Evolutionary conservation across 768 basidiomycete species (phyloP).

Genomic region (Lyophyllum shimeji): DNA sequence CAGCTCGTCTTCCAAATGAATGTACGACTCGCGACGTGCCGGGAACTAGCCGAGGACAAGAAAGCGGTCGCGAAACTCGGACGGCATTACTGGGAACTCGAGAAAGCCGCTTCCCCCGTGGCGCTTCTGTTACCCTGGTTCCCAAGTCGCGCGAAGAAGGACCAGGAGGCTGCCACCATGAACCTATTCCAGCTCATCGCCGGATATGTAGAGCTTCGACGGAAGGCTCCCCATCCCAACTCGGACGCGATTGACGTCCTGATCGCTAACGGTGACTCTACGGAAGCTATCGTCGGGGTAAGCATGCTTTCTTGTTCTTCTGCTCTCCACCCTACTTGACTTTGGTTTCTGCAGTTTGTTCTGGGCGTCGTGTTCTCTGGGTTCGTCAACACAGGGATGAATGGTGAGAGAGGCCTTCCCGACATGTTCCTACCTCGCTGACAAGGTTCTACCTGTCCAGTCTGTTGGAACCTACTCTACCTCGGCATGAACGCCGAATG

Average conservation of each 20-base stretch:
- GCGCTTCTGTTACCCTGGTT: constrained; percentile 26
- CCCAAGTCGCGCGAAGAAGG: constrained; percentile 16
- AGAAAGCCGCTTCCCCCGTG: constrained; percentile 14
- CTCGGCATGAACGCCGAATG: constrained; percentile 32
- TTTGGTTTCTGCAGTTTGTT: constrained; percentile 22
- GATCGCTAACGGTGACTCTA: constrained; percentile 16
- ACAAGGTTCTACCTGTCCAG: constrained; percentile 14
- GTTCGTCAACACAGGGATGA: constrained; percentile 34
- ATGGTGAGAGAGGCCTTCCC: constrained; percentile 14
- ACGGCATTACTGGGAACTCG: constrained; percentile 11
- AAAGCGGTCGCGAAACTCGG: constrained; percentile 12
- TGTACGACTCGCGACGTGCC: constrained; percentile 17
- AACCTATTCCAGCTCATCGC: constrained; percentile 14
- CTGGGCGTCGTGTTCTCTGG: constrained; percentile 36
- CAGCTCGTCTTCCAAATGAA: constrained; percentile 22
- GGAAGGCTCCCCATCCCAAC: constrained; percentile 9
- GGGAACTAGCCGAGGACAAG: constrained; percentile 18
- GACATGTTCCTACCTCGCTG: neutral
- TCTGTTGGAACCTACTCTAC: constrained; percentile 36
- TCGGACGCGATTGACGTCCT: constrained; percentile 23
- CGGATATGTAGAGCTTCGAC: constrained; percentile 16
- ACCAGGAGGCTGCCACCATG: constrained; percentile 16
- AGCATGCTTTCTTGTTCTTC: neutral
- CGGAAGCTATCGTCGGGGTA: constrained; percentile 25
- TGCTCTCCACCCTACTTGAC: neutral